Evolutionary conservation across 306 rosid genomes (phyloP), one percentile per base, ranked within the genome.

Genomic region (Cucurbita ficifolia): DNA sequence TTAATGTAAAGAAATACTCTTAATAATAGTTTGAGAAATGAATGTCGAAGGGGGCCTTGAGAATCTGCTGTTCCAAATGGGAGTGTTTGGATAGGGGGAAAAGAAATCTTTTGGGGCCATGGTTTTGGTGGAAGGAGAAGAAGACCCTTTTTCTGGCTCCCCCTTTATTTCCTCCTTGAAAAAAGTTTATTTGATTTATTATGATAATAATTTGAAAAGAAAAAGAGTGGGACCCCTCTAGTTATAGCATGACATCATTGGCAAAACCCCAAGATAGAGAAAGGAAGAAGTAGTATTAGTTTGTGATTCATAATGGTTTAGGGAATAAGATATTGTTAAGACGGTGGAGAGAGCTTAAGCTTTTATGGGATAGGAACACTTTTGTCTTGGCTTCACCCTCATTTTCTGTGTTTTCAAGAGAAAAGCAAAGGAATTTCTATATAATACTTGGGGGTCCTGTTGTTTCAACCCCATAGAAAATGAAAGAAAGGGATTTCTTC

Each of bases 101-200:
- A 65, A 65, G 22, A 68, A 68, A 68, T 68, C 73, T 68, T 24
- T 45, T 68, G 73, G 73, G 73, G 56, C 73, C 73, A 68, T 68
- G 40, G 73, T 68, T 68, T 68, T 68, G 56, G 22, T 68, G 4
- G 73, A 42, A 65, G 53, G 19, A 68, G 73, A 68, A 46, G 73
- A 24, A 24, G 56, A 68, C 73, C 33, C 8, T 68, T 46, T 21
- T 22, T 57, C 33, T 54, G 9, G 45, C 59, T 8, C 33, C 33
- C 59, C 33, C 33, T 54, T 56, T 57, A 5, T 65, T 42, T 43
- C 53, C 38, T 64, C 71, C 71, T 46, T 43, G 7, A 19, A 19
- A 64, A 65, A 43, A 19, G 35, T 42, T 42, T 40, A 64, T 18
- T 42, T 64, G n/a, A 64, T 18, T 18, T 64, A 64, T 67, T 22